Evolutionary conservation across 2,329 filamentous ascomycete genomes (phyloP).

Genomic region (Pseudogymnoascus sp.): DNA sequence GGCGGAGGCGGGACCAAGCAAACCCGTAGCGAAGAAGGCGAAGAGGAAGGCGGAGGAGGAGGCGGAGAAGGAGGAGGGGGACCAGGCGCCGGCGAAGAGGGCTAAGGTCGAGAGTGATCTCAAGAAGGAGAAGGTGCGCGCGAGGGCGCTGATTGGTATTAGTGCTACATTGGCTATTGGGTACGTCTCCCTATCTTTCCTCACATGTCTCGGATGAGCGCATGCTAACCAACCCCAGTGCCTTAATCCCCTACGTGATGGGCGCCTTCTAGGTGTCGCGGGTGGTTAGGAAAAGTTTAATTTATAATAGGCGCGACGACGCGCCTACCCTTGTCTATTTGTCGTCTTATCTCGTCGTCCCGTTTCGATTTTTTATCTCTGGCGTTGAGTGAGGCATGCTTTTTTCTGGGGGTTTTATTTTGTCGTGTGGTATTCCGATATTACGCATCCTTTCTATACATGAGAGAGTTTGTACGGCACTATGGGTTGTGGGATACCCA

Average conservation of each 20-base stretch:
- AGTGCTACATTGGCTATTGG: slow-evolving; percentile 81
- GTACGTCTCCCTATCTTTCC: slow-evolving; percentile 39
- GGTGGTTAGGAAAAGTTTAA: slow-evolving; percentile 1
- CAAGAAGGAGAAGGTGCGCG: slow-evolving; percentile 78
- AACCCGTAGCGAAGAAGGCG: slow-evolving; percentile 39
- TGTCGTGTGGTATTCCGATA: not conserved
- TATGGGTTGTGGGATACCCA: slow-evolving; percentile 1
- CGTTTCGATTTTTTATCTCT: not conserved
- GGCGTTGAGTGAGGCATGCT: slow-evolving; percentile 3
- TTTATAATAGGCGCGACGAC: not conserved
- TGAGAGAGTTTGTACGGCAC: not conserved
- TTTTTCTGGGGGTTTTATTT: not conserved
- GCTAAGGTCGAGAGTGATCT: slow-evolving; percentile 73
- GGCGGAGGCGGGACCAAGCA: slow-evolving; percentile 29
- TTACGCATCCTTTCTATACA: not conserved
- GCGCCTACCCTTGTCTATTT: slow-evolving; percentile 1
- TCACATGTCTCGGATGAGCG: not conserved
- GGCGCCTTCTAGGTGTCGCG: slow-evolving; percentile 18
- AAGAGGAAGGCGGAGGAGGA: slow-evolving; percentile 69
- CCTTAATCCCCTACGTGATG: slow-evolving; percentile 29
- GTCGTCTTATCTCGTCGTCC: not conserved
- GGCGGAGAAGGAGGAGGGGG: slow-evolving; percentile 36
- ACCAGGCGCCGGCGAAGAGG: slow-evolving; percentile 57
- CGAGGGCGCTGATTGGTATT: slow-evolving; percentile 76
- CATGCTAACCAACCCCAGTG: slow-evolving; percentile 21